Evolutionary conservation across 805 yeast genomes (phyloP), one percentile per base, ranked within the genome.

Genomic region (Metschnikowia henanensis): DNA sequence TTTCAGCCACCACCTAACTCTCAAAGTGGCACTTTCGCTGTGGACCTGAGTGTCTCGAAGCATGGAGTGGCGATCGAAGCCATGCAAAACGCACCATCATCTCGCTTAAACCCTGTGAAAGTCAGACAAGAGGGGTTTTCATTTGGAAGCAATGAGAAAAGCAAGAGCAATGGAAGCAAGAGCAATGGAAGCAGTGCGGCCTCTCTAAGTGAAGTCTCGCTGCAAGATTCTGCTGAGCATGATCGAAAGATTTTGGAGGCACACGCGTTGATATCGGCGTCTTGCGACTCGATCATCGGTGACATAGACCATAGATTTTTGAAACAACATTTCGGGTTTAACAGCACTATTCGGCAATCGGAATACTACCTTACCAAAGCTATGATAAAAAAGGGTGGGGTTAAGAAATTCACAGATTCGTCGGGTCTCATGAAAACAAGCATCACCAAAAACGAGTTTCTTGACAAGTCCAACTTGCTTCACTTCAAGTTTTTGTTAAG

Each of bases 301-400:
- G 31, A 31, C 22, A 45, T 53, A 26, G 49, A 53, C 39, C 45
- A 47, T 29, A 38, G 35, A 17, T 46, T 39, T 22, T 43, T 53
- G 30, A 53, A 51, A 30, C 40, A 36, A 2, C 41, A 38, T 9
- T 53, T 46, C 30, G 45, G 45, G 35, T 53, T 53, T 46, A 53
- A 53, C 39, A 39, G 50, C 31, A 46, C 49, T 13, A 25, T 36
- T 32, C 37, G 45, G 9, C 35, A 32, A 30, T 42, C 41, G 5
- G 28, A 20, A 6, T 42, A 30, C 30, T 44, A 41, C 30, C 30
- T 35, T 23, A 16, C 46, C 20, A 45, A 42, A 26, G 19, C 30
- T 3, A 18, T 30, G n/a, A 33, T 25, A 17, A 23, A 35, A 8
- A 13, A 34, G 20, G 22, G 10, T 15, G 35, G 43, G 25, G 15